Conservation (phyloP, 2,329 filamentous ascomycete species). For the Clathrospora elynae region DNA sequence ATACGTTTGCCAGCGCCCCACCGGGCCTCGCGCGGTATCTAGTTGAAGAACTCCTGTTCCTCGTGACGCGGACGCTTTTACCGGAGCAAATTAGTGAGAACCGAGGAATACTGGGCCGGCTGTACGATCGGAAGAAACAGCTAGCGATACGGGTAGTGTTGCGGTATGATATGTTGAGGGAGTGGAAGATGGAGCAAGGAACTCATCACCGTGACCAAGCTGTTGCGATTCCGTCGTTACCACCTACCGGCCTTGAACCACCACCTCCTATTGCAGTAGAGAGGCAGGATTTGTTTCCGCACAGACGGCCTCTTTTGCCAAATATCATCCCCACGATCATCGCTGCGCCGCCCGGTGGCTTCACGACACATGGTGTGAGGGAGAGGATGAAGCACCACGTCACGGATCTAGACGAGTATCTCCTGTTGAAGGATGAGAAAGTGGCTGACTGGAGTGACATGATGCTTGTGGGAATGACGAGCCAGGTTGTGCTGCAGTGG, state of each 20-base stretch:
- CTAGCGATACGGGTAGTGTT: conserved; percentile 25
- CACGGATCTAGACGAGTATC: conserved; percentile 30
- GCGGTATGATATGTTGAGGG: conserved; percentile 37
- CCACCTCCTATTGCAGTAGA: not conserved
- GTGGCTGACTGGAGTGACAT: conserved; percentile 21
- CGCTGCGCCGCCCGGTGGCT: conserved; percentile 21
- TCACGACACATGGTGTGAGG: conserved; percentile 19
- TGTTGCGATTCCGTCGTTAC: conserved; percentile 14
- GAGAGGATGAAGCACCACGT: conserved; percentile 40
- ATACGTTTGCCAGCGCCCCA: rapidly evolving
- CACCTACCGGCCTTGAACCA: not conserved
- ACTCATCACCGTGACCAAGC: conserved; percentile 2
- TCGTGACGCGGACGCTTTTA: conserved; percentile 31
- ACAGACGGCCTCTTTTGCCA: conserved; percentile 15
- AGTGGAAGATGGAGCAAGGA: conserved; percentile 21
- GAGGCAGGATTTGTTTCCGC: not conserved
- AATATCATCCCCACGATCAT: conserved; percentile 36
- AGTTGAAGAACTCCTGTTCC: conserved; percentile 27
- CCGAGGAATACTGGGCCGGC: conserved; percentile 17
- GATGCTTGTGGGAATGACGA: conserved; percentile 13
- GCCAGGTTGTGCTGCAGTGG: conserved; percentile 30
- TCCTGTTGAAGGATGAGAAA: conserved; percentile 29
- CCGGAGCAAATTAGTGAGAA: conserved; percentile 37
- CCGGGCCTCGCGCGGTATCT: conserved; percentile 4
- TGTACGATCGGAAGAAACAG: conserved; percentile 31